Evolutionary conservation across 164 flowering plant genomes (phyloP).

Genomic region (Berberis thunbergii): DNA sequence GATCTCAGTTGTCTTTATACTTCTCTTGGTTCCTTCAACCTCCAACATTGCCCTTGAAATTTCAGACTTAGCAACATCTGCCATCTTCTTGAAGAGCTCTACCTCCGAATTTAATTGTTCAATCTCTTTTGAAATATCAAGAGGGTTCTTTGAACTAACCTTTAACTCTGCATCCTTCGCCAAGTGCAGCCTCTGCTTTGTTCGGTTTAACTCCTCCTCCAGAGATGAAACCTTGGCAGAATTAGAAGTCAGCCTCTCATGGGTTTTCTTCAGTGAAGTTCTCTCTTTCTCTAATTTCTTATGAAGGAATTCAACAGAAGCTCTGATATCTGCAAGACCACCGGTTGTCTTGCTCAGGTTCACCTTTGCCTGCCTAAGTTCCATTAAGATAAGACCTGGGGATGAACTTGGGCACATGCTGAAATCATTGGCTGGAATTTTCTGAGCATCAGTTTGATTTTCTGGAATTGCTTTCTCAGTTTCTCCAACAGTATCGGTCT

Average conservation of each 20-base stretch:
- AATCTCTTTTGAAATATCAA: slow-evolving; percentile 45
- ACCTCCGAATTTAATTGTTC: slow-evolving; percentile 55
- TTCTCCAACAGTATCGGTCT: slow-evolving; percentile 8
- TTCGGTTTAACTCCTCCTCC: slow-evolving; percentile 56
- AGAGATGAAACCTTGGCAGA: slow-evolving; percentile 55
- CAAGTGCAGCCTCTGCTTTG: slow-evolving; percentile 36
- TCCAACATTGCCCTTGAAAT: slow-evolving; percentile 50
- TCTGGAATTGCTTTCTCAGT: slow-evolving; percentile 23
- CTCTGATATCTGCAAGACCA: slow-evolving; percentile 65
- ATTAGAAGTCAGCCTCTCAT: slow-evolving; percentile 52
- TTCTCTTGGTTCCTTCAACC: slow-evolving; percentile 53
- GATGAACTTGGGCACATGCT: slow-evolving; percentile 32
- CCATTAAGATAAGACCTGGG: slow-evolving; percentile 62
- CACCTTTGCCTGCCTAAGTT: slow-evolving; percentile 78
- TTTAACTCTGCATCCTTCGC: slow-evolving; percentile 32
- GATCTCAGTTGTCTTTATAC: slow-evolving; percentile 66
- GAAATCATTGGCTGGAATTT: slow-evolving; percentile 13
- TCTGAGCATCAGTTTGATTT: slow-evolving; percentile 8
- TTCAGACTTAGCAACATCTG: slow-evolving; percentile 59
- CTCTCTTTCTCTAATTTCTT: slow-evolving; percentile 71
- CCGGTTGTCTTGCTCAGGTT: slow-evolving; percentile 62
- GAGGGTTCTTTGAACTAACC: slow-evolving; percentile 23
- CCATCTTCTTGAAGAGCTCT: slow-evolving; percentile 58
- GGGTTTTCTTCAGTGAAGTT: slow-evolving; percentile 56
- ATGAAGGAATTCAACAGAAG: slow-evolving; percentile 59